phyloP scores from a whole-genome alignment of 768 basidiomycete species.

The Phanerochaete sordida region DNA sequence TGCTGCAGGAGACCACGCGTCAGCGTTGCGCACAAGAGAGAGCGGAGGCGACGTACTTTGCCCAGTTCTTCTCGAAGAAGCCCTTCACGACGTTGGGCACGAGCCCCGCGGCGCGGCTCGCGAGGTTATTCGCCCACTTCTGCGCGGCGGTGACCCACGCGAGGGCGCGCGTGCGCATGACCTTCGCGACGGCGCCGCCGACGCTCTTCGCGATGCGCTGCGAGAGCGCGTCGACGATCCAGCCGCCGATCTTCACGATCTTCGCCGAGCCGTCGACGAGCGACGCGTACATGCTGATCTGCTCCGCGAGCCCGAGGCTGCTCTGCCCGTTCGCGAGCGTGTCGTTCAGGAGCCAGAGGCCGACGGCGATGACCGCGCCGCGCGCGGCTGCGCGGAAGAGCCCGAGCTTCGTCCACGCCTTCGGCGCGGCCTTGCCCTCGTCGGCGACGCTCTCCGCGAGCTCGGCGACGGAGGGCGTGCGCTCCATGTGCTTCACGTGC shows the following conservation, averaged over 20 bases:
- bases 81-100: background rate
- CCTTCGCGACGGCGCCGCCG: background rate
- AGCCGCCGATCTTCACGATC: background rate
- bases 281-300: background rate
- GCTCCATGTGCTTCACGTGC: background rate
- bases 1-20: background rate
- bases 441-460: background rate
- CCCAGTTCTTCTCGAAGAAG: background rate
- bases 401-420: no score
- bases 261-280: background rate
- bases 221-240: background rate
- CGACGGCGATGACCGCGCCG: background rate
- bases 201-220: background rate
- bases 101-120: no score
- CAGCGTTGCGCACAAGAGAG: background rate
- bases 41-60: background rate
- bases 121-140: background rate
- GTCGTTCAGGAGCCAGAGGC: background rate
- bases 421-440: background rate
- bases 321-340: background rate
- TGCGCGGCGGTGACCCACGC: background rate
- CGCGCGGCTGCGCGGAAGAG: background rate
- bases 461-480: background rate
- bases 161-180: background rate
- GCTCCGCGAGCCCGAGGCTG: background rate